phyloP scores from a whole-genome alignment of 176 grass and related monocot species.

The Avena atlantica region DNA sequence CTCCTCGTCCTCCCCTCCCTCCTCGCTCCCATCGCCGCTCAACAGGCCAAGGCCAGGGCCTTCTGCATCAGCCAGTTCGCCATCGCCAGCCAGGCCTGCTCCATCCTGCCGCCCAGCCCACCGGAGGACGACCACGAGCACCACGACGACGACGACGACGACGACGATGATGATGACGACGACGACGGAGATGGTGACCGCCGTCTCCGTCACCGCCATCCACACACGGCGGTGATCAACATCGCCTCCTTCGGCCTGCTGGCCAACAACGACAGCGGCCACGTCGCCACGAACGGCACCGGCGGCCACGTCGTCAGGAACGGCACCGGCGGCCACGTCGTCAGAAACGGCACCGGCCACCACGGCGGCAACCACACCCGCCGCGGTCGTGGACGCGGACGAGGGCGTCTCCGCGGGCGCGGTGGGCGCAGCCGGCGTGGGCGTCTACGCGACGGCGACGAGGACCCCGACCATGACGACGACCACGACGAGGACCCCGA shows the following conservation, averaged over 20 bases:
- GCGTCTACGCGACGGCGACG: neutral
- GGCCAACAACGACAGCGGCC: constrained; percentile 22
- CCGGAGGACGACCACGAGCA: constrained; percentile 48
- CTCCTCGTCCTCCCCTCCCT: constrained; percentile 52
- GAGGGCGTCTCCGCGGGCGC: constrained; percentile 3
- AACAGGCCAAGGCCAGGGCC: constrained; percentile 52
- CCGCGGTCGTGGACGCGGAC: constrained; percentile 12
- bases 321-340: neutral
- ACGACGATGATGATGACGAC: neutral
- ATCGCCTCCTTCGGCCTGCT: constrained; percentile 1
- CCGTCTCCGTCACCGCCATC: neutral
- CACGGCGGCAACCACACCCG: constrained; percentile 40
- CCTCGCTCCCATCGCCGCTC: constrained; percentile 33
- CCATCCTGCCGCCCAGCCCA: constrained; percentile 55
- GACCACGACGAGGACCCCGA: constrained; percentile 25
- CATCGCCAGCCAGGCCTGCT: constrained; percentile 80
- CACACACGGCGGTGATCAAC: constrained; percentile 8
- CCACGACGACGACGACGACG: constrained; percentile 12
- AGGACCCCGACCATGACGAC: constrained; percentile 34
- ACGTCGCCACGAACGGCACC: neutral
- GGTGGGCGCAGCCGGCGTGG: constrained; percentile 3
- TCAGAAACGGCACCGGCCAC: constrained; percentile 45
- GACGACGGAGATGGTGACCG: neutral
- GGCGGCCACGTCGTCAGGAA: neutral
- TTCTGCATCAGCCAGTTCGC: constrained; percentile 88